phyloP scores from a whole-genome alignment of 139 green algal genomes.

The Spirogloea muscicola region DNA sequence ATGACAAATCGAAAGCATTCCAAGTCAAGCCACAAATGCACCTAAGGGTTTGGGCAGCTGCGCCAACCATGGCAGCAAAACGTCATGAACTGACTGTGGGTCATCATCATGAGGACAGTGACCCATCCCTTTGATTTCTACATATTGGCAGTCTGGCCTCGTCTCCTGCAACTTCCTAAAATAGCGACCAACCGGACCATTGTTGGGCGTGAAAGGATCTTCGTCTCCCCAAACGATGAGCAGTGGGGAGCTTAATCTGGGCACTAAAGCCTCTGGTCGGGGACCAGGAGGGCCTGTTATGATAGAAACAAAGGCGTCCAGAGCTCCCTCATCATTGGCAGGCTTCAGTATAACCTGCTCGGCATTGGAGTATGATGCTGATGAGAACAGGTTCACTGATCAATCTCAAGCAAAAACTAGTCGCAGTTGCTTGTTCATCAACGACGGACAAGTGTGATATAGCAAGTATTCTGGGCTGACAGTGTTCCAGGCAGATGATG shows the following conservation, averaged over 20 bases:
- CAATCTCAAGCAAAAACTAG: too few relatives aligned
- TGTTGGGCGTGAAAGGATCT: constrained; percentile 79
- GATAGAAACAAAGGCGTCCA: constrained; percentile 83
- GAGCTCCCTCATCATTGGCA: constrained; percentile 60
- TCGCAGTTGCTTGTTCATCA: too few relatives aligned
- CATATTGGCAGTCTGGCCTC: constrained; percentile 8
- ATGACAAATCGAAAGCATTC: too few relatives aligned
- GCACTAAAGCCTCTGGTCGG: constrained; percentile 70
- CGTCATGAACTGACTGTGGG: constrained; percentile 33
- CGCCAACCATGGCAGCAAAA: constrained; percentile 46
- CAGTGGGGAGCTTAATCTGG: constrained; percentile 58
- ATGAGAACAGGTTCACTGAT: too few relatives aligned
- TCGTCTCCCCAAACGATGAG: constrained; percentile 82
- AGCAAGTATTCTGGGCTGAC: too few relatives aligned
- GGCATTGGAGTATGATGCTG: too few relatives aligned
- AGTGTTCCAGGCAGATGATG: too few relatives aligned
- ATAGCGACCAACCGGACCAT: constrained; percentile 82
- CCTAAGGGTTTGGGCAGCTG: too few relatives aligned
- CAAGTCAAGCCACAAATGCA: too few relatives aligned
- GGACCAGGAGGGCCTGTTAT: constrained; percentile 82
- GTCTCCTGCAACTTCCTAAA: constrained; percentile 58
- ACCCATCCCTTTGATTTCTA: constrained; percentile 51
- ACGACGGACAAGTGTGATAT: too few relatives aligned
- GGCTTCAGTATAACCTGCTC: constrained; percentile 50
- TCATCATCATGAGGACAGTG: constrained; percentile 70